Conservation (phyloP, 805 yeast genomes). For the Candida gorgasii region DNA sequence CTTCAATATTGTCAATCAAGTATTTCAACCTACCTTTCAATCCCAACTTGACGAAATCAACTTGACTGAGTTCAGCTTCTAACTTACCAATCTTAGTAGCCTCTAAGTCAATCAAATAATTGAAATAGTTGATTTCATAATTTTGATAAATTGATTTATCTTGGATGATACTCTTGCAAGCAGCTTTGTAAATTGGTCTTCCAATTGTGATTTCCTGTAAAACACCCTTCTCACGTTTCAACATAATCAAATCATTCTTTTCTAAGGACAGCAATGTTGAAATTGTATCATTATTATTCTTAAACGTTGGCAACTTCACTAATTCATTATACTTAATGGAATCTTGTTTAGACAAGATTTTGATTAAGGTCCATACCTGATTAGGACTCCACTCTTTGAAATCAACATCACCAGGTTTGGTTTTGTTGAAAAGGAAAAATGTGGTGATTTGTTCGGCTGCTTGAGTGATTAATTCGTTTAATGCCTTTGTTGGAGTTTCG, state of each 20-base stretch:
- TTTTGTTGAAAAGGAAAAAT: slow-evolving; percentile 52
- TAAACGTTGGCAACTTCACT: slow-evolving; percentile 59
- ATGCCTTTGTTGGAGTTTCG: slow-evolving; percentile 75
- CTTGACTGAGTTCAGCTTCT: slow-evolving; percentile 70
- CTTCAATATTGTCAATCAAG: slow-evolving; percentile 64
- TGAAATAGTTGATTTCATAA: slow-evolving; percentile 64
- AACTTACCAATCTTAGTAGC: slow-evolving; percentile 58
- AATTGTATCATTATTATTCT: slow-evolving; percentile 47
- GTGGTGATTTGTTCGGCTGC: slow-evolving; percentile 88
- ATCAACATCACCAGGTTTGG: slow-evolving; percentile 18
- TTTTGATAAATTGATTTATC: slow-evolving; percentile 58
- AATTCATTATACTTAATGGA: slow-evolving; percentile 52
- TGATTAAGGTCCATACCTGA: slow-evolving; percentile 86
- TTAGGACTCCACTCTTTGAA: slow-evolving; percentile 63
- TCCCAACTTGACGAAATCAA: slow-evolving; percentile 45
- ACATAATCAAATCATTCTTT: slow-evolving; percentile 70
- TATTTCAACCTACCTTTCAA: slow-evolving; percentile 66
- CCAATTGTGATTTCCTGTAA: slow-evolving; percentile 69
- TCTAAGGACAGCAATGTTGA: slow-evolving; percentile 68
- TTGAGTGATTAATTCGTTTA: slow-evolving; percentile 77
- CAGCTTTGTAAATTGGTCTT: slow-evolving; percentile 79
- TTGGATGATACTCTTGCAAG: slow-evolving; percentile 64
- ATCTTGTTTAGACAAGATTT: slow-evolving; percentile 53
- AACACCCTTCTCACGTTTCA: slow-evolving; percentile 77
- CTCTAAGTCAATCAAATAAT: slow-evolving; percentile 57